A percentile compares a stretch with the other conserved stretches of the same genome.
Evolutionary conservation across 2,329 filamentous ascomycete species (phyloP).

Genomic region (Phymatotrichopsis omnivora): DNA sequence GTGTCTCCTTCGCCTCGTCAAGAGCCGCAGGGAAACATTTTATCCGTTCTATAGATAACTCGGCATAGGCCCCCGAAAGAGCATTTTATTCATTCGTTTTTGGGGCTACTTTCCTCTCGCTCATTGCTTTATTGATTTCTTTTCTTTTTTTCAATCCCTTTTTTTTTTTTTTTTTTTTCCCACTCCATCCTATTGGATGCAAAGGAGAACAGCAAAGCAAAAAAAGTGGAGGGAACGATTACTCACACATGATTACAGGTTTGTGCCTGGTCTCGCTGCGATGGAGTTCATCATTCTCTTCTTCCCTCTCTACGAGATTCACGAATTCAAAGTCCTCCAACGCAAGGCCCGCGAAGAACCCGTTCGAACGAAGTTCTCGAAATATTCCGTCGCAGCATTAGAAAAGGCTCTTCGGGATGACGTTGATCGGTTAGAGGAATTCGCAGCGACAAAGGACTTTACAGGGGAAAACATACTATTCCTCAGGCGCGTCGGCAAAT

Average conservation of each 20-base stretch:
- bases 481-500: constrained; percentile 47
- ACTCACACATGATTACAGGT: constrained; percentile 7
- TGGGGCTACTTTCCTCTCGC: no score
- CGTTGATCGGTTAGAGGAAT: constrained; percentile 50
- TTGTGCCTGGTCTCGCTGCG: constrained; percentile 32
- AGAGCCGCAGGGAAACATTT: no score
- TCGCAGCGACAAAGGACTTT: constrained; percentile 56
- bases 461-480: constrained; percentile 64
- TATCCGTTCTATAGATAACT: no score
- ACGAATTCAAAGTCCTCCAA: constrained; percentile 26
- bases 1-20: no score
- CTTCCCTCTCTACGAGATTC: constrained; percentile 51
- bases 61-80: no score
- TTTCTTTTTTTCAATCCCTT: no score
- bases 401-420: constrained; percentile 52
- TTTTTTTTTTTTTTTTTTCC: no score
- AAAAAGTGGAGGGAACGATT: no score
- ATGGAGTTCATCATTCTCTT: constrained; percentile 56
- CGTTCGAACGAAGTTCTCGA: constrained; percentile 27
- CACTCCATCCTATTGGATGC: no score
- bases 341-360: constrained; percentile 28
- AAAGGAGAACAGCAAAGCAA: no score
- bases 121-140: no score
- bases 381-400: constrained; percentile 48
- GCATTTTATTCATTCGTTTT: no score